Evolutionary conservation across 768 basidiomycete species (phyloP).

Genomic region (Tephrocybe sp.): DNA sequence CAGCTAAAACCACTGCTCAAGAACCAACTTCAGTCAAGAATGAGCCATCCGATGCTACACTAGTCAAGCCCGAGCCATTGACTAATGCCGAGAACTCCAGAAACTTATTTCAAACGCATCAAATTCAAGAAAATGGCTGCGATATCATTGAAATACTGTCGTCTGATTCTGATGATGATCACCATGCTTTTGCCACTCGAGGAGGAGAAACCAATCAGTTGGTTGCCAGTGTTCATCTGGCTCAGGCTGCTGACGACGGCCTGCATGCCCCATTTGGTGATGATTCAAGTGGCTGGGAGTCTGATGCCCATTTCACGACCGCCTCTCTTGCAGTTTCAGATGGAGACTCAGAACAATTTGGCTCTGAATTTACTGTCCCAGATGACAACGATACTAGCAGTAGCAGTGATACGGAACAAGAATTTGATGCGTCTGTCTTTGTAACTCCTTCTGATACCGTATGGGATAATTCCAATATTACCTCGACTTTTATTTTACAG

Average conservation of each 20-base stretch:
- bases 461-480: conserved; percentile 2
- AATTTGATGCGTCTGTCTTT: background rate
- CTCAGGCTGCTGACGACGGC: too few relatives aligned
- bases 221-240: background rate
- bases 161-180: too few relatives aligned
- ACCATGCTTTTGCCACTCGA: too few relatives aligned
- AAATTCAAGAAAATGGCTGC: too few relatives aligned
- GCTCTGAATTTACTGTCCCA: background rate
- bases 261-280: too few relatives aligned
- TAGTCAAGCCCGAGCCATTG: too few relatives aligned
- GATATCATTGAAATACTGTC: too few relatives aligned
- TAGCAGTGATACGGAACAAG: background rate
- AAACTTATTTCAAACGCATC: too few relatives aligned
- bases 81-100: too few relatives aligned
- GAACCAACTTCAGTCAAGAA: background rate
- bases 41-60: background rate
- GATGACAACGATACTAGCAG: background rate
- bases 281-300: too few relatives aligned
- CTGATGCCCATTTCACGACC: background rate
- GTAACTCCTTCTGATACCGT: background rate
- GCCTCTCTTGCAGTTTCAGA: background rate
- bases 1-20: background rate
- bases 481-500: background rate
- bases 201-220: too few relatives aligned
- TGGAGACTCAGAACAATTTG: background rate